Conservation (phyloP, 352 stramenopile species). For the Globisporangium abappressorium region DNA sequence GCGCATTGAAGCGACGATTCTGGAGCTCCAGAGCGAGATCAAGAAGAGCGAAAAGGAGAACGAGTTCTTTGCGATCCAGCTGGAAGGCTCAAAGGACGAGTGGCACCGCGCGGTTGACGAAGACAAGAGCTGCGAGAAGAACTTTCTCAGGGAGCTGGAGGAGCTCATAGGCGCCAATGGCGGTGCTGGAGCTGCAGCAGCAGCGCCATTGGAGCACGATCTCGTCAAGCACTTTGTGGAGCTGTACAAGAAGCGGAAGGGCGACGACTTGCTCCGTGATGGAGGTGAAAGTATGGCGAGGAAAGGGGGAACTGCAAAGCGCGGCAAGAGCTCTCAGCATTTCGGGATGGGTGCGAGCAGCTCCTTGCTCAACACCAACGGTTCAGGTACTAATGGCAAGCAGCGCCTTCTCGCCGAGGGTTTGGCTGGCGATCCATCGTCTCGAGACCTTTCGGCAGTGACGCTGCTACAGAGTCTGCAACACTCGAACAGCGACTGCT, state of each 20-base stretch:
- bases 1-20: constrained; percentile 24
- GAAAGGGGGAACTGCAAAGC: constrained; percentile 13
- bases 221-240: constrained; percentile 68
- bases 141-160: constrained; percentile 68
- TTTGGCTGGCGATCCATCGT: constrained; percentile 23
- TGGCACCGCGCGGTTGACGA: constrained; percentile 67
- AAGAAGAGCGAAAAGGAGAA: constrained; percentile 35
- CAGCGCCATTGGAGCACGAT: constrained; percentile 70
- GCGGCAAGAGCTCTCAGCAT: constrained; percentile 28
- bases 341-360: constrained; percentile 16
- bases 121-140: constrained; percentile 60
- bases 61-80: constrained; percentile 43
- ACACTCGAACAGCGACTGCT: constrained; percentile 20
- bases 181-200: constrained; percentile 20
- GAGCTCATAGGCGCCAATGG: constrained; percentile 41
- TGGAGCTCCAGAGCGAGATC: constrained; percentile 22
- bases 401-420: constrained; percentile 45
- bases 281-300: constrained; percentile 16
- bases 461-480: constrained; percentile 37
- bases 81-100: constrained; percentile 62
- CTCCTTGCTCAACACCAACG: constrained; percentile 14
- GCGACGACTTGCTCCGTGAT: constrained; percentile 40
- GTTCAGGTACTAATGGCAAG: constrained; percentile 24
- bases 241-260: constrained; percentile 73
- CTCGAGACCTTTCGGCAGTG: constrained; percentile 22